These are phyloP conservation scores for Pleurotus tuoliensis DNA, from an alignment of 768 basidiomycete species.

Conservation along the genomic window DNA sequence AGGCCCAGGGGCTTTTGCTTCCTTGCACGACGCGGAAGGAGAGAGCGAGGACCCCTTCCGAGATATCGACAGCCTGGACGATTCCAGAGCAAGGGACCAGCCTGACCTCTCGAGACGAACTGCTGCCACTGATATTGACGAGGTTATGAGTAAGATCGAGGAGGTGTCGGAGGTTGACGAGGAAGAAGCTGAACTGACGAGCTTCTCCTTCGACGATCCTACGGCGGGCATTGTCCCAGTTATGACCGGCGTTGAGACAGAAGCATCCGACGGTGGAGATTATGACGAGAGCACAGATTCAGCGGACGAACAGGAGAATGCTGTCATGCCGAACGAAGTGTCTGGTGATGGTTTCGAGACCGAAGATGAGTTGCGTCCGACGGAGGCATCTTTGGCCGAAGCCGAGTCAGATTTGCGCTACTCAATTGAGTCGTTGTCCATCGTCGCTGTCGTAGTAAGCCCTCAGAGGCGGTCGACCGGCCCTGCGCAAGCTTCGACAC, in stretches of 20 bases:
- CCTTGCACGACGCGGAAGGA: constrained; percentile 31
- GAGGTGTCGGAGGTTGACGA: constrained; percentile 51
- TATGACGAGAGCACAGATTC: constrained; percentile 49
- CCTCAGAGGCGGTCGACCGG: constrained; percentile 9
- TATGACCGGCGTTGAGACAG: constrained; percentile 45
- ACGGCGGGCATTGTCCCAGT: constrained; percentile 48
- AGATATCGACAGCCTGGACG: constrained; percentile 84
- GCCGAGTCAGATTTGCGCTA: constrained; percentile 6
- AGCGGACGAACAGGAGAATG: constrained; percentile 35
- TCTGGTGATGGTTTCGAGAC: constrained; percentile 31
- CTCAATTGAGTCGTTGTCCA: constrained; percentile 4
- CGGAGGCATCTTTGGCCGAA: constrained; percentile 5
- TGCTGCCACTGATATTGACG: constrained; percentile 13
- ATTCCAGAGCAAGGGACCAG: constrained; percentile 36
- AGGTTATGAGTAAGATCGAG: constrained; percentile 46
- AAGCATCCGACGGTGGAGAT: constrained; percentile 25
- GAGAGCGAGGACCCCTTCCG: constrained; percentile 87
- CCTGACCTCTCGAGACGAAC: constrained; percentile 10
- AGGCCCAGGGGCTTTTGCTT: constrained; percentile 22
- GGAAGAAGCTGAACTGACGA: constrained; percentile 64
- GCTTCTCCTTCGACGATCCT: constrained; percentile 69
- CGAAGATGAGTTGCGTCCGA: constrained; percentile 8
- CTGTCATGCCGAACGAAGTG: constrained; percentile 26
- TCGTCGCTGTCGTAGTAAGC: constrained; percentile 4
- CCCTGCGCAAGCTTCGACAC: constrained; percentile 20